Base-by-base conservation (phyloP, 164 flowering plant species). In the Nymphaea thermarum region DNA sequence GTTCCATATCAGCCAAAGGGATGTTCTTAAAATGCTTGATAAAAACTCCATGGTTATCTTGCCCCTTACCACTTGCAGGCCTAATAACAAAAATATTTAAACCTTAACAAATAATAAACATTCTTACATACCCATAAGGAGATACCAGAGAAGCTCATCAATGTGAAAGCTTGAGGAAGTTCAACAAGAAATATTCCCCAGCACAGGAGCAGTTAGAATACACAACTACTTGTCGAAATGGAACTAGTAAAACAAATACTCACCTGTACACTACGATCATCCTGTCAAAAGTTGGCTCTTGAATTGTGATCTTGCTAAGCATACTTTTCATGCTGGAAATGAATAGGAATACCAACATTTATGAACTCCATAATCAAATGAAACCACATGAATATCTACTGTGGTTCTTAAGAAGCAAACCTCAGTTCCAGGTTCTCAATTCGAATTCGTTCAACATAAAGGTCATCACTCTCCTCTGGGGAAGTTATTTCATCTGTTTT, bases 1-100 rank as follows among this genome's bases (percentile, higher is more conserved):
- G 81, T 77, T 94, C 99, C 94, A 94, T 73, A 81, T 94, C 99
- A 64, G 99, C 99, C 99, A 94, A 91, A 42, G 99, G 98, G 71
- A 94, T 94, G 80, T 88, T 90, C 73, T 79, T 91, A 76, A 94
- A 94, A 84, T 94, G 99, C 76, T 94, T 91, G 51, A 94, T 80
- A 74, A 67, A 91, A 68, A 94, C 83, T 65, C 97, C 98, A 65
- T 91, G 82, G n/a, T 90, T 93, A 55, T 59, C 4, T 70, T 86
- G 81, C 42, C 60, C 51, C 71, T 76, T 78, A 18, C 78, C 71
- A 74, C 84, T 77, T 65, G 96, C 93, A 72, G 77, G 75, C 87
- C 99, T 93, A 62, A 51, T 15, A 51, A 51, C 57, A 51, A 25
- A 25, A 25, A 25, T 25, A 25, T 25, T 25, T 25, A 25, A 25